A percentile compares a stretch with the other conserved stretches of the same genome.
phyloP scores from a whole-genome alignment of 306 rosid species.

The Castanospermum australe region DNA sequence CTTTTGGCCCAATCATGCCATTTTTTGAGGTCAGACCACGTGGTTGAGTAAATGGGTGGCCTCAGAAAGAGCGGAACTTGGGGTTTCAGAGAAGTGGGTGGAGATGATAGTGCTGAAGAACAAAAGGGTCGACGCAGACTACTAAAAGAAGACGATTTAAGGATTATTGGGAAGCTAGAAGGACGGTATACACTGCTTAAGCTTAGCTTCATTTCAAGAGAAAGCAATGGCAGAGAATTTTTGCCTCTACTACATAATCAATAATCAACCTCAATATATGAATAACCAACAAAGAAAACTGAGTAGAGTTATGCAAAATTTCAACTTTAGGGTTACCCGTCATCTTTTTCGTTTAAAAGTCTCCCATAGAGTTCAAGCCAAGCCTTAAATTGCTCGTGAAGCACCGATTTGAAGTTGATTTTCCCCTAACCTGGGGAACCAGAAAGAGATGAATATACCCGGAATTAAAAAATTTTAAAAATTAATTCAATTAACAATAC shows the following conservation, averaged over 20 bases:
- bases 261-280: neutral
- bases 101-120: slow-evolving; percentile 24
- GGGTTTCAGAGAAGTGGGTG: slow-evolving; percentile 38
- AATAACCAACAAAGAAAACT: neutral
- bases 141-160: slow-evolving; percentile 26
- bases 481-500: too few relatives aligned
- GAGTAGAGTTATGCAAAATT: neutral
- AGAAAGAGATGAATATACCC: neutral
- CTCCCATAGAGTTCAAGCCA: neutral
- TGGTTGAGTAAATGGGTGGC: slow-evolving; percentile 54
- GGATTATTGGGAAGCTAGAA: slow-evolving; percentile 26
- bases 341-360: neutral
- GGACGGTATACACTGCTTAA: slow-evolving; percentile 24
- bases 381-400: neutral
- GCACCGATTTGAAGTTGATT: neutral
- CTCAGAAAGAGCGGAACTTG: slow-evolving; percentile 68
- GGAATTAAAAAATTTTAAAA: too few relatives aligned
- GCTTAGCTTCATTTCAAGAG: slow-evolving; percentile 51
- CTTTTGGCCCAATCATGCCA: slow-evolving; percentile 85
- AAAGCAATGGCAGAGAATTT: slow-evolving; percentile 13
- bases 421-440: neutral
- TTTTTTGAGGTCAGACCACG: slow-evolving; percentile 51
- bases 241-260: neutral
- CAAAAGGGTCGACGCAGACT: slow-evolving; percentile 34
- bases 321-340: neutral